Conservation (phyloP, 1,284 basidiomycete genomes). For the Leccinum pachyderme region DNA sequence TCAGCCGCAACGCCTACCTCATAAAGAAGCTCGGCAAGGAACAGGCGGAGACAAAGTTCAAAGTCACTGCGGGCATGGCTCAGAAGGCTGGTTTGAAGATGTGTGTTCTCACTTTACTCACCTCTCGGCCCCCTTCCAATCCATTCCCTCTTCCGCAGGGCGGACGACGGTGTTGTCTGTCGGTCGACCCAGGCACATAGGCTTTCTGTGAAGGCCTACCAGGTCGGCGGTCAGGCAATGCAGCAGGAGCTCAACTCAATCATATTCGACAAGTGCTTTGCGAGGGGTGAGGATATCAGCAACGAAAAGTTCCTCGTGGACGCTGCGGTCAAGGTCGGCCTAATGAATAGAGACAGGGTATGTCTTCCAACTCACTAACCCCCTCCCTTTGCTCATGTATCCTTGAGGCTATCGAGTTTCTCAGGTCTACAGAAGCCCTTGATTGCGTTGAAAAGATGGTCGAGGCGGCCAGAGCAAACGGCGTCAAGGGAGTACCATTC, state of each 20-base stretch:
- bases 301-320: conserved; percentile 59
- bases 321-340: conserved; percentile 53
- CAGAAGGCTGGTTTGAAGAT: conserved; percentile 62
- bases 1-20: conserved; percentile 38
- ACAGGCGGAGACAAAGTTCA: conserved; percentile 47
- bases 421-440: conserved; percentile 65
- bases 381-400: neutral
- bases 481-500: conserved; percentile 79
- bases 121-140: neutral
- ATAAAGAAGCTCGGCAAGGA: conserved; percentile 58
- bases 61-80: conserved; percentile 51
- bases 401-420: conserved; percentile 54
- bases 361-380: conserved; percentile 12
- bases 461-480: conserved; percentile 62
- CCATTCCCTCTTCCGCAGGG: conserved; percentile 32
- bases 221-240: conserved; percentile 59
- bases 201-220: conserved; percentile 68
- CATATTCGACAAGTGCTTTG: conserved; percentile 67
- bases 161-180: conserved; percentile 58
- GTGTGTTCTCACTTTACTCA: conserved; percentile 43
- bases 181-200: conserved; percentile 72
- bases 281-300: conserved; percentile 63
- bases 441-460: conserved; percentile 70
- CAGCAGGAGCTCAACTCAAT: conserved; percentile 58
- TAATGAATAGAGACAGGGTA: conserved; percentile 66